Conservation (phyloP, 306 rosid genomes). For the Cicer bijugum region DNA sequence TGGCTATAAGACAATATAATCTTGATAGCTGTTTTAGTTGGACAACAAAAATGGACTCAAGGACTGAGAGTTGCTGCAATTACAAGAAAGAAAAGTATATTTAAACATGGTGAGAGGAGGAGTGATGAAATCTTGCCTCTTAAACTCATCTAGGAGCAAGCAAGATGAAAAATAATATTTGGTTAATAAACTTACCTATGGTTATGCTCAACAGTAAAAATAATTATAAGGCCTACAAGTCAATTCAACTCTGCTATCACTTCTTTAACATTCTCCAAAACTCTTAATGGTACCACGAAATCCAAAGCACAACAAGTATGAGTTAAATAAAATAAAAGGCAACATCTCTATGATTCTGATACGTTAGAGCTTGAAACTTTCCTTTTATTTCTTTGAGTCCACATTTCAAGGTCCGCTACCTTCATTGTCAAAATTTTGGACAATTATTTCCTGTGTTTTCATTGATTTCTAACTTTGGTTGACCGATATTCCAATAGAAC, state of each 20-base stretch:
- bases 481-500: conserved; percentile 45
- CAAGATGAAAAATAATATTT: conserved; percentile 13
- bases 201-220: conserved; percentile 10
- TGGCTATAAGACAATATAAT: conserved; percentile 1
- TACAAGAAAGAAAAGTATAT: background rate
- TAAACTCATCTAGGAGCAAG: conserved; percentile 20
- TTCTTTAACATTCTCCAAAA: conserved; percentile 1
- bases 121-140: conserved; percentile 20
- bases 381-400: conserved; percentile 49
- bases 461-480: conserved; percentile 19
- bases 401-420: conserved; percentile 27
- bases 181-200: conserved; percentile 19
- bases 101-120: background rate
- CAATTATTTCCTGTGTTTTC: conserved; percentile 43
- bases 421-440: conserved; percentile 32
- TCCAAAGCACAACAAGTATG: conserved; percentile 24
- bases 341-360: conserved; percentile 57
- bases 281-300: background rate
- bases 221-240: conserved; percentile 6
- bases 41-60: conserved; percentile 4
- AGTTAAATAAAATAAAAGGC: conserved; percentile 58
- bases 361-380: conserved; percentile 50
- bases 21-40: background rate
- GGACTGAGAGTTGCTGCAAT: background rate
- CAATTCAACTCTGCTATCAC: background rate